Conservation (phyloP, 495 filamentous ascomycete species). For the Tricharina praecox region DNA sequence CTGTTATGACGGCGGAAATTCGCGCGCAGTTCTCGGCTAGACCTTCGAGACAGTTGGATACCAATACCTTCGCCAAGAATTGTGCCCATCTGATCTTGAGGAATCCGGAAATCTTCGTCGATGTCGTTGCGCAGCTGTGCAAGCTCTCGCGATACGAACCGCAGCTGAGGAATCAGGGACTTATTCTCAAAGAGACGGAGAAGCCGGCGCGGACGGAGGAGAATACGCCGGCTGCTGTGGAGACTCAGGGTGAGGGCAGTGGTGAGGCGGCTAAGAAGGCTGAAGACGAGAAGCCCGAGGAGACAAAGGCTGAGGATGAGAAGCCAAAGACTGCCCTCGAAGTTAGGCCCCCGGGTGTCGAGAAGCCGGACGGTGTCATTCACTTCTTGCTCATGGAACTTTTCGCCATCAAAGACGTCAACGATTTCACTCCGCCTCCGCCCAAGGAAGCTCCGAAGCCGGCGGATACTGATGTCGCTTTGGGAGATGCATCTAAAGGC, state of each 20-base stretch:
- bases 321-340: slow-evolving; percentile 47
- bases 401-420: slow-evolving; percentile 57
- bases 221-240: slow-evolving; percentile 29
- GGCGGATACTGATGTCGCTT: background rate
- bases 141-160: slow-evolving; percentile 48
- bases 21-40: slow-evolving; percentile 46
- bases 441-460: slow-evolving; percentile 5
- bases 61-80: slow-evolving; percentile 52
- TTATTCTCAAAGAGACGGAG: slow-evolving; percentile 40
- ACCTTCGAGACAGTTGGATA: slow-evolving; percentile 46
- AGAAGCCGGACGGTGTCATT: slow-evolving; percentile 88
- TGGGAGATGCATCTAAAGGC: slow-evolving; percentile 25
- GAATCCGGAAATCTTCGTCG: slow-evolving; percentile 71
- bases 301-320: slow-evolving; percentile 34
- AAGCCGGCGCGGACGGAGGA: slow-evolving; percentile 16
- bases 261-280: background rate
- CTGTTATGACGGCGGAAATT: slow-evolving; percentile 88
- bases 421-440: slow-evolving; percentile 16
- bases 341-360: slow-evolving; percentile 66
- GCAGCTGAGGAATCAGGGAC: slow-evolving; percentile 32
- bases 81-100: slow-evolving; percentile 71
- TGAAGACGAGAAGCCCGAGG: slow-evolving; percentile 10
- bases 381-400: slow-evolving; percentile 92
- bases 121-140: slow-evolving; percentile 73
- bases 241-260: slow-evolving; percentile 16